phyloP scores from a whole-genome alignment of 345 rosid genomes.

The Firmiana major region DNA sequence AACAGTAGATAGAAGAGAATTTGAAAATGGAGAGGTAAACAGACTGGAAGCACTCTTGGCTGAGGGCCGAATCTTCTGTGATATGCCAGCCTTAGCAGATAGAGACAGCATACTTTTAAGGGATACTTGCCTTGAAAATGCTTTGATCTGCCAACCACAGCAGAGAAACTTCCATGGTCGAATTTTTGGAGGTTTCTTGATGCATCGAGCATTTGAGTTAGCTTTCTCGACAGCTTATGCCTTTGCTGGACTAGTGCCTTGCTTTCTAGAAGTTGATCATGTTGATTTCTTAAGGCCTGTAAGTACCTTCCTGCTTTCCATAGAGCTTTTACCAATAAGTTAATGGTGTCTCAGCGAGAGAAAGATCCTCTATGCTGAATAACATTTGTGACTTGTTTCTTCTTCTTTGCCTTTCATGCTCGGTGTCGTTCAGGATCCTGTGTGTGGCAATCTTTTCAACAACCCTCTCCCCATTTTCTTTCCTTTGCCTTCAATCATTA shows the following conservation, averaged over 20 bases:
- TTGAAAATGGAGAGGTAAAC: conserved; percentile 33
- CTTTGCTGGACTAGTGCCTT: conserved; percentile 78
- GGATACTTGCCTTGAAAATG: conserved; percentile 62
- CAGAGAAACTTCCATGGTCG: conserved; percentile 85
- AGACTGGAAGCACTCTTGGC: conserved; percentile 60
- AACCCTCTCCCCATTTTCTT: neutral
- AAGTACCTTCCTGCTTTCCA: conserved; percentile 26
- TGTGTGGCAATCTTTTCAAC: neutral
- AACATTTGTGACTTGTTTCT: neutral
- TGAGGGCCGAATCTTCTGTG: conserved; percentile 73
- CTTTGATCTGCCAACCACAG: conserved; percentile 86
- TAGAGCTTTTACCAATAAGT: neutral
- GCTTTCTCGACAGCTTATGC: conserved; percentile 82
- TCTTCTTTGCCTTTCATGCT: neutral
- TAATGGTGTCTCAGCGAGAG: neutral
- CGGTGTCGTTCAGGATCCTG: neutral
- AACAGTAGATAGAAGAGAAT: conserved; percentile 34
- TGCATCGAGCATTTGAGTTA: conserved; percentile 80
- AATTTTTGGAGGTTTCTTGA: conserved; percentile 82
- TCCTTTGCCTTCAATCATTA: neutral
- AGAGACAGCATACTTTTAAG: conserved; percentile 75
- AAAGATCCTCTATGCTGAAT: neutral
- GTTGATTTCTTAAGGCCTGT: conserved; percentile 86
- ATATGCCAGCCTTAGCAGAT: conserved; percentile 93
- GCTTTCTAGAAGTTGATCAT: conserved; percentile 79